These are phyloP conservation scores for Jacaranda mimosifolia DNA, from an alignment of 257 asterid species.

Conservation along the genomic window DNA sequence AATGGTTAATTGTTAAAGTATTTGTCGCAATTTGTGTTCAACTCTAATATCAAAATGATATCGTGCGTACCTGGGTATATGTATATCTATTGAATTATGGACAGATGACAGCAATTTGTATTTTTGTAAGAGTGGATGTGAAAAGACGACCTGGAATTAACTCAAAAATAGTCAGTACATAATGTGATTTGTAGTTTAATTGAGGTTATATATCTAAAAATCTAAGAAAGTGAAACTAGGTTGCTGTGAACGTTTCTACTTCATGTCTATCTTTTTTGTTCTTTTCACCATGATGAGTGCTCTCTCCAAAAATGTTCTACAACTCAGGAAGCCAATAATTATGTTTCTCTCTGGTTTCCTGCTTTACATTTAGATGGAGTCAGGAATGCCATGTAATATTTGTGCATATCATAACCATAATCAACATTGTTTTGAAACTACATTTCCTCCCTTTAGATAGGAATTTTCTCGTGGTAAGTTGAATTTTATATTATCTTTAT, in stretches of 20 bases:
- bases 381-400: background rate
- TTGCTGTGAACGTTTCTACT: background rate
- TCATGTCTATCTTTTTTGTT: slow-evolving; percentile 15
- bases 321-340: background rate
- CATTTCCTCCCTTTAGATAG: slow-evolving; percentile 5
- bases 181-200: background rate
- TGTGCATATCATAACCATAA: background rate
- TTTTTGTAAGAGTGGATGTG: slow-evolving; percentile 25
- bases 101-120: background rate
- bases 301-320: background rate
- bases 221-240: background rate
- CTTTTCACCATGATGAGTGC: background rate
- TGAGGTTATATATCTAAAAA: background rate
- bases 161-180: background rate
- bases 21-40: background rate
- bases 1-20: slow-evolving; percentile 6
- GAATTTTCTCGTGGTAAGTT: background rate
- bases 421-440: background rate
- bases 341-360: no score
- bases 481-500: background rate
- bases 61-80: background rate
- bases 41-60: background rate
- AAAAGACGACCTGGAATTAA: background rate
- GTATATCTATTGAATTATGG: background rate
- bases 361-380: background rate